These are phyloP conservation scores for Corylus americana DNA, from an alignment of 306 rosid species.

Conservation along the genomic window DNA sequence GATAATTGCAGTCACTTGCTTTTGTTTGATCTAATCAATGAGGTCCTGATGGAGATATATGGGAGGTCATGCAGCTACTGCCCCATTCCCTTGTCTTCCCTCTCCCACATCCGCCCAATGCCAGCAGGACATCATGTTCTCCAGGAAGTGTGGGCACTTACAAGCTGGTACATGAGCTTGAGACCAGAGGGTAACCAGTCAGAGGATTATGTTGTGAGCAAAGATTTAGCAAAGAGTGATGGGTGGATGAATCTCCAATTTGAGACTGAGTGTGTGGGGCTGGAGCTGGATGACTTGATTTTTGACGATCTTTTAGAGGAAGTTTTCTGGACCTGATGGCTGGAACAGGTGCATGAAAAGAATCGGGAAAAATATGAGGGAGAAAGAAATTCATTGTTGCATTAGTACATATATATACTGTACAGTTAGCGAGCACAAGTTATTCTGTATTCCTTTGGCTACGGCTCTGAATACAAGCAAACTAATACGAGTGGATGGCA, in stretches of 20 bases:
- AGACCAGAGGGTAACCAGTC: slow-evolving; percentile 38
- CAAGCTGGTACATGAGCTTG: slow-evolving; percentile 56
- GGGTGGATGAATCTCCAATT: slow-evolving; percentile 89
- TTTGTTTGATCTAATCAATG: slow-evolving; percentile 74
- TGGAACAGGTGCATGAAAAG: neutral
- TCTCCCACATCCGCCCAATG: slow-evolving; percentile 45
- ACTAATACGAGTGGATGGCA: no score
- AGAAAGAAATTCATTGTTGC: neutral
- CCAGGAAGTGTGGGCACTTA: slow-evolving; percentile 56
- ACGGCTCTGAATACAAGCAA: no score
- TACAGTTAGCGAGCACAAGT: no score
- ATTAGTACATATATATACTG: no score
- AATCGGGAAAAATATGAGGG: neutral
- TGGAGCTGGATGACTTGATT: slow-evolving; percentile 74
- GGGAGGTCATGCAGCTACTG: slow-evolving; percentile 63
- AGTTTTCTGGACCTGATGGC: slow-evolving; percentile 22
- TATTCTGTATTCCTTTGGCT: no score
- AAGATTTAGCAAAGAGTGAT: slow-evolving; percentile 58
- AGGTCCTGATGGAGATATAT: slow-evolving; percentile 63
- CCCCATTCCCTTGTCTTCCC: slow-evolving; percentile 48
- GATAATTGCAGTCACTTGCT: slow-evolving; percentile 55
- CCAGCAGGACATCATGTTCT: slow-evolving; percentile 53
- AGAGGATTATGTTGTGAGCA: slow-evolving; percentile 53
- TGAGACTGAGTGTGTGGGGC: slow-evolving; percentile 74
- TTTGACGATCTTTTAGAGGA: slow-evolving; percentile 72